These are phyloP conservation scores for Umbellularia californica DNA, from an alignment of 164 flowering plant genomes.

Conservation along the genomic window DNA sequence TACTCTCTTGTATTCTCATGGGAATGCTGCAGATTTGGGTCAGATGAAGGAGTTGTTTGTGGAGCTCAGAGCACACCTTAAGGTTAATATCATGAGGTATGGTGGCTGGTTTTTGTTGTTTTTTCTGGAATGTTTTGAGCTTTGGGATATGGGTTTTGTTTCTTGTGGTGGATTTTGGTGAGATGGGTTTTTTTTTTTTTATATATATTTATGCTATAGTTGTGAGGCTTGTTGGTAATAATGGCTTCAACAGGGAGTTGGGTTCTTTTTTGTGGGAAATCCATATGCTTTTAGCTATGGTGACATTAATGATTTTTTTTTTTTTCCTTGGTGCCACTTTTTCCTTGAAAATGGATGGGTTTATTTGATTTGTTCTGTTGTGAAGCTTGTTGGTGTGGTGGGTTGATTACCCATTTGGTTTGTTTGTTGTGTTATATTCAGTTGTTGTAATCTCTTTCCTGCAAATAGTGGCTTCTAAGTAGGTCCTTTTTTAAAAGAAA, in stretches of 20 bases:
- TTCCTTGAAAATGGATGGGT: too few species aligned
- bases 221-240: not conserved
- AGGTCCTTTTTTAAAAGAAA: not conserved
- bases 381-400: too few species aligned
- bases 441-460: too few species aligned
- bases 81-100: conserved; percentile 95
- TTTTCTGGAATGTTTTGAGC: not conserved
- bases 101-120: not conserved
- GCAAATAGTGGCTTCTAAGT: too few species aligned
- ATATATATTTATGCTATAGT: too few species aligned
- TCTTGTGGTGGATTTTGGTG: not conserved
- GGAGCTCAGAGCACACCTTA: conserved; percentile 91
- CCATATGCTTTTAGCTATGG: not conserved
- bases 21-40: conserved; percentile 95
- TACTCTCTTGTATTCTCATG: conserved; percentile 87
- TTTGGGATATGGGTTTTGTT: too few species aligned
- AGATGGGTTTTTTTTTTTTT: not conserved
- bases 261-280: not conserved
- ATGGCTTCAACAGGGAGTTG: not conserved
- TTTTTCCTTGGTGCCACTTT: not conserved
- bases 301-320: not conserved
- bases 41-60: conserved; percentile 91
- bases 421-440: not conserved
- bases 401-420: not conserved
- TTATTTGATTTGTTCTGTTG: too few species aligned